Percentiles rank a stretch among this genome's conserved stretches.
These are phyloP conservation scores for Rostrohypoxylon terebratum DNA, from an alignment of 495 filamentous ascomycete genomes.

Conservation along the genomic window DNA sequence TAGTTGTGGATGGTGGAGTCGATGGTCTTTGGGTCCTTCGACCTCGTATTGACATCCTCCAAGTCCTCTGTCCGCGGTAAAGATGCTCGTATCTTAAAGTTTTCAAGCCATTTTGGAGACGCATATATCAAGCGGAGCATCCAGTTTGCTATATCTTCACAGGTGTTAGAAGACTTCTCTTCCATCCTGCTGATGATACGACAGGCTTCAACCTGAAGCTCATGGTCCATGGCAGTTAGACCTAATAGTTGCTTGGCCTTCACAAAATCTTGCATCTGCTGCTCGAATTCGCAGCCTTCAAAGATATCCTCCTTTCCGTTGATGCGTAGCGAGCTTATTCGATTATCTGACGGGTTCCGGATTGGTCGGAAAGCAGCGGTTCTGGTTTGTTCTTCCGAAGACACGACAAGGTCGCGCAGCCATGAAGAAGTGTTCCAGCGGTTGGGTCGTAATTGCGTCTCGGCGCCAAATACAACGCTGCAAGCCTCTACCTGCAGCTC, in stretches of 20 bases:
- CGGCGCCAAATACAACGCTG: conserved; percentile 56
- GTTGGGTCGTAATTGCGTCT: conserved; percentile 47
- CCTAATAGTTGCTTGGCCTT: conserved; percentile 61
- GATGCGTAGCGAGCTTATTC: conserved; percentile 55
- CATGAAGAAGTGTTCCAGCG: conserved; percentile 56
- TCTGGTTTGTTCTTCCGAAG: conserved; percentile 51
- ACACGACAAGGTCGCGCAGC: conserved; percentile 66
- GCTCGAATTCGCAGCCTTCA: conserved; percentile 61
- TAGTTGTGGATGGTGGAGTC: conserved; percentile 66
- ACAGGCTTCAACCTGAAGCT: conserved; percentile 65
- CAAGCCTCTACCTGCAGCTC: conserved; percentile 59
- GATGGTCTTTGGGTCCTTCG: conserved; percentile 62
- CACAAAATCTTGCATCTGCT: conserved; percentile 62
- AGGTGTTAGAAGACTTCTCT: conserved; percentile 56
- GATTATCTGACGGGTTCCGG: conserved; percentile 47
- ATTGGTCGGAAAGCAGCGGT: conserved; percentile 54
- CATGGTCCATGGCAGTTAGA: conserved; percentile 64
- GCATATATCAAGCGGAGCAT: conserved; percentile 58
- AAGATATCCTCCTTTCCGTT: conserved; percentile 63
- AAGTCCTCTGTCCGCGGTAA: conserved; percentile 64
- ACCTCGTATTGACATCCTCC: conserved; percentile 56
- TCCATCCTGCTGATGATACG: conserved; percentile 63
- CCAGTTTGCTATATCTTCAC: conserved; percentile 61
- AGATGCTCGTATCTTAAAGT: conserved; percentile 60
- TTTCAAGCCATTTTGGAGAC: conserved; percentile 59